phyloP scores from a whole-genome alignment of 1,284 basidiomycete species.

The Trametes polyzona region DNA sequence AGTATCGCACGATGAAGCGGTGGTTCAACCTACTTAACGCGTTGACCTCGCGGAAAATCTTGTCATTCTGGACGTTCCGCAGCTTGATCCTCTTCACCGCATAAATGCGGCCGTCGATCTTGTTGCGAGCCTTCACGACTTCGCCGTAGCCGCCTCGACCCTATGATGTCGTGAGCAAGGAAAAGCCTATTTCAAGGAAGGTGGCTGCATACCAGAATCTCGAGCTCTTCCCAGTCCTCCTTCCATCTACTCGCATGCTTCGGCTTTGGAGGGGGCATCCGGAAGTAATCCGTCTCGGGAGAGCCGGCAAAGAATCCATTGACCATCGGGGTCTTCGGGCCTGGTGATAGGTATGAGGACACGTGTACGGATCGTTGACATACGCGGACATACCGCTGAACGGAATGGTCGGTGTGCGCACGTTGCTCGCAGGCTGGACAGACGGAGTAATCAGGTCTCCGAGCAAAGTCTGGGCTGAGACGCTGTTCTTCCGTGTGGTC shows the following conservation, averaged over 20 bases:
- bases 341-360: conserved; percentile 26
- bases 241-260: conserved; percentile 75
- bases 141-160: conserved; percentile 94
- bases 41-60: conserved; percentile 92
- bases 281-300: conserved; percentile 67
- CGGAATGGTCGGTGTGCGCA: conserved; percentile 39
- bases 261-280: conserved; percentile 41
- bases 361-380: not conserved
- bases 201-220: conserved; percentile 59
- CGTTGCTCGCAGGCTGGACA: conserved; percentile 20
- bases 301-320: conserved; percentile 47
- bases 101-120: conserved; percentile 73
- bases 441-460: conserved; percentile 40
- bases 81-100: conserved; percentile 92
- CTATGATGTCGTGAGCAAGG: too few species aligned
- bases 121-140: conserved; percentile 93
- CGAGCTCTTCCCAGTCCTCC: conserved; percentile 84
- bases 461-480: conserved; percentile 53
- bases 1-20: conserved; percentile 91
- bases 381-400: conserved; percentile 33
- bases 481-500: conserved; percentile 54
- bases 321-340: conserved; percentile 52
- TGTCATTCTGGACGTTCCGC: conserved; percentile 79
- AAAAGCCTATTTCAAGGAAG: not conserved
- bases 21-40: conserved; percentile 88